Base-by-base conservation (phyloP, 805 yeast species). In the Candida awuae region DNA sequence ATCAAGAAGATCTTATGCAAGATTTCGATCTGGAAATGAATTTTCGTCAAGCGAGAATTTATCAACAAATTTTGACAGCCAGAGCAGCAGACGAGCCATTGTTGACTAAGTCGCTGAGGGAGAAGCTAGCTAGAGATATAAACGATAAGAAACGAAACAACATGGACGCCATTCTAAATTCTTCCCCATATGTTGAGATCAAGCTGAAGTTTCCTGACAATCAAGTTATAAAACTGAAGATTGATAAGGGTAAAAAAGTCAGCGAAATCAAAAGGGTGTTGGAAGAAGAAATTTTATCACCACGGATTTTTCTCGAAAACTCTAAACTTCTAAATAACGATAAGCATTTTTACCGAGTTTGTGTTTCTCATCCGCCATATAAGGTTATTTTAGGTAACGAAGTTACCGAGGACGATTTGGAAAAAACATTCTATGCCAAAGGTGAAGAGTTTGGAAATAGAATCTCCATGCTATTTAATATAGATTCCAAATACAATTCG, bases 31-130 rank as follows among this genome's bases (percentile, higher is more conserved):
- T 66, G 37, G 75, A 73, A 19, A 52, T 77, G 49, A 63, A 73
- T 1, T 60, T 71, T 5, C 67, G 67, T 3, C 80, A 77, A 43
- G 80, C 79, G 3, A 62, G 65, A 36, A 56, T 60, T 17, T 78
- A 77, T 47, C 80, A 75, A 47, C 54, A 68, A 14, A 63, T 75
- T 40, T 54, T 78, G 8, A 52, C 70, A 2, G 56, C 60, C 37
- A 60, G 59, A 41, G 68, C 77, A 13, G 65, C 68, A 1, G 25
- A 47, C 19, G 67, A 69, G 1, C 52, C 46, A 23, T 40, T 58
- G 43, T 46, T 56, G 51, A 54, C 55, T 6, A 55, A 40, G 31
- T 41, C 55, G 28, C 63, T 69, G 32, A 66, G 65, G 33, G 55
- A 58, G 29, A 51, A 61, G 33, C 49, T 58, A 16, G 53, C 52